phyloP scores from a whole-genome alignment of 2,329 filamentous ascomycete species.

The Sarocladium strictum region DNA sequence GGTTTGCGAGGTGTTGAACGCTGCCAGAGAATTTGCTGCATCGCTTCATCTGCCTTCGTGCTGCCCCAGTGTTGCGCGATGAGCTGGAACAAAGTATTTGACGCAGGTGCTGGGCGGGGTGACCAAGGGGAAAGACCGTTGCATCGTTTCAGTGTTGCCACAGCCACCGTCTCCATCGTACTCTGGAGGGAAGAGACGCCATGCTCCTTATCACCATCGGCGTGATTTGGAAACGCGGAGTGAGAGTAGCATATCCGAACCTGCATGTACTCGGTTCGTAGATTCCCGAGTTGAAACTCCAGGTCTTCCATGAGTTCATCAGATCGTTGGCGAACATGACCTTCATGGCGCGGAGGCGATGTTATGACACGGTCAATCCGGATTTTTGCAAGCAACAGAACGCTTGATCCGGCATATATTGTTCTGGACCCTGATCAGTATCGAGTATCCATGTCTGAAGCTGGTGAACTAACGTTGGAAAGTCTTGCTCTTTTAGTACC shows the following conservation, averaged over 20 bases:
- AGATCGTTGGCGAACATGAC: conserved; percentile 33
- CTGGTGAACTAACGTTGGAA: conserved; percentile 28
- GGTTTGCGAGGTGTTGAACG: conserved; percentile 11
- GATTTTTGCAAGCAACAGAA: conserved; percentile 44
- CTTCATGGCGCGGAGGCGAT: conserved; percentile 9
- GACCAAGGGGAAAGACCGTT: conserved; percentile 47
- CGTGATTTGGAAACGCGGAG: conserved; percentile 43
- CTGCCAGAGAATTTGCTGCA: conserved; percentile 25
- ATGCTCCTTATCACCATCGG: conserved; percentile 15
- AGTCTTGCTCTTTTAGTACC: conserved; percentile 37
- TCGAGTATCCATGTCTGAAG: background rate
- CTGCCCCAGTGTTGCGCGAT: conserved; percentile 44
- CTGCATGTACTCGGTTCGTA: conserved; percentile 41
- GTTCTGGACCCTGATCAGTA: conserved; percentile 26
- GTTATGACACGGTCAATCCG: conserved; percentile 22
- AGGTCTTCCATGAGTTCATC: conserved; percentile 54
- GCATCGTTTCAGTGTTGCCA: conserved; percentile 43
- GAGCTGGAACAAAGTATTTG: conserved; percentile 36
- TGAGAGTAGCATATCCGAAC: conserved; percentile 50
- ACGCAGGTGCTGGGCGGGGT: conserved; percentile 29
- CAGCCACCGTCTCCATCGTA: conserved; percentile 45
- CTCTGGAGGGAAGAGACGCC: conserved; percentile 38
- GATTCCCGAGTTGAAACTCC: conserved; percentile 48
- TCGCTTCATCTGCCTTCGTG: conserved; percentile 35
- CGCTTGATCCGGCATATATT: conserved; percentile 35